Base-by-base conservation (phyloP, 306 rosid genomes). In the Cucurbita argyrosperma region DNA sequence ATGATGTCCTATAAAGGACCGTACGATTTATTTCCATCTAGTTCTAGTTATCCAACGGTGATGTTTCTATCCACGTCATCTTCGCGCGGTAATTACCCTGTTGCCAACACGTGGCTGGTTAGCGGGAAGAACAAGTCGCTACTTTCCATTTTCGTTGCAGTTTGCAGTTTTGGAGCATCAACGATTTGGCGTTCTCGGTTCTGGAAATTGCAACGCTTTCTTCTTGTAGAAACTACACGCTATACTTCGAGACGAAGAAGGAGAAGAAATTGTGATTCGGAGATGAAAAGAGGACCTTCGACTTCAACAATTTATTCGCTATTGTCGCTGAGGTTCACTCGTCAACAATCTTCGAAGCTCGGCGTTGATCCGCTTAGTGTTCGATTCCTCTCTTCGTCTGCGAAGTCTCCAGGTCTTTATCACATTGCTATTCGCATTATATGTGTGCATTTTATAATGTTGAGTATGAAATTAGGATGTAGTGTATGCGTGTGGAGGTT, bases 391-490 rank as follows among this genome's bases (percentile, higher is more conserved):
- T 75, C 71, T 18, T 49, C 72, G 42, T 60, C 61, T 43, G 5
- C 78, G 18, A 75, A 61, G 72, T n/a, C 47, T 75, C 13, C 71
- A 23, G 78, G 77, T 74, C 49, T 58, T 23, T 54, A 14, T 55
- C 40, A 10, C 39, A 35, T 38, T 53, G 37, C 30, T 38, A 53
- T 55, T 53, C 26, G 9, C 59, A 1, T 51, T 70, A 2, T 10
- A 42, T 65, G 7, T 19, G 4, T 65, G 5, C 16, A 65, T 65
- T 10, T 65, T 65, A 1, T 65, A 18, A 40, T 11, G 37, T 65
- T 14, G 7, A 65, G n/a, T 42, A 18, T 18, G 49, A 8, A 39
- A 38, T 65, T 43, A 65, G 16, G n/a, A 10, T 43, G 38, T 64
- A 10, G 52, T 65, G 16, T 65, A n/a, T 65, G 37, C 38, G 55